Evolutionary conservation across 1,139 yeast species (phyloP).

Genomic region (Scheffersomyces lignicola): DNA sequence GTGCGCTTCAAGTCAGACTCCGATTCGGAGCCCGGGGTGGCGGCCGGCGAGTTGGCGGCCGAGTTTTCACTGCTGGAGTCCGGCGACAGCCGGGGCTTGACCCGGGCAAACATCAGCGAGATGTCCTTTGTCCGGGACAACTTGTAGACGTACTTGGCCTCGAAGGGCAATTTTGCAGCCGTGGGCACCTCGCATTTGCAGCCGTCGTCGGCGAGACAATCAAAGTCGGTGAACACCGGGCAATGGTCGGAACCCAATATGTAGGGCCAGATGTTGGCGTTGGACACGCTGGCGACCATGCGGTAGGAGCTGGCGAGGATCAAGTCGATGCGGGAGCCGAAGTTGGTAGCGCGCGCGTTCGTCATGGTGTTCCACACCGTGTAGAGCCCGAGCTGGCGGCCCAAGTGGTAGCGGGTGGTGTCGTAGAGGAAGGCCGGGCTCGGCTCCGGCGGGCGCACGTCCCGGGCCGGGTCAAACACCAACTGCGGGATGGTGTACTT

Average conservation of each 20-base stretch:
- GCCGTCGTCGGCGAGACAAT: constrained; percentile 15
- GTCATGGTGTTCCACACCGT: constrained; percentile 91
- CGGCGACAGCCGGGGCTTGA: constrained; percentile 6
- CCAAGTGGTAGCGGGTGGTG: constrained; percentile 59
- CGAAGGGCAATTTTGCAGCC: constrained; percentile 41
- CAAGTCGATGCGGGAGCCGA: constrained; percentile 86
- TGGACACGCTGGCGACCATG: constrained; percentile 21
- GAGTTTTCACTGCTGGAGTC: constrained; percentile 1
- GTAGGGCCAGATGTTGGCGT: constrained; percentile 67
- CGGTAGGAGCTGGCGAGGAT: constrained; percentile 29
- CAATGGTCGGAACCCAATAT: constrained; percentile 92
- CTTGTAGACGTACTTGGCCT: constrained; percentile 55
- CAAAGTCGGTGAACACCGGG: constrained; percentile 77
- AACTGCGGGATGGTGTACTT: constrained; percentile 26
- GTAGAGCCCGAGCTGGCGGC: constrained; percentile 63
- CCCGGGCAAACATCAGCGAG: constrained; percentile 44
- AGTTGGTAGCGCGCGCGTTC: constrained; percentile 78
- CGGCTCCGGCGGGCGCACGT: neutral
- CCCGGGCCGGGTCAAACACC: constrained; percentile 8
- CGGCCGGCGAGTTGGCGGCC: constrained; percentile 6
- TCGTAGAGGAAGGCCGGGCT: constrained; percentile 50
- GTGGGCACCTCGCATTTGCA: constrained; percentile 7
- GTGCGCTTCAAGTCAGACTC: neutral
- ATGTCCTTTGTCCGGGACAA: constrained; percentile 52
- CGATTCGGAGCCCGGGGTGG: constrained; percentile 6